phyloP scores from a whole-genome alignment of 2,329 filamentous ascomycete species.

The Fonsecaea pugnacius region DNA sequence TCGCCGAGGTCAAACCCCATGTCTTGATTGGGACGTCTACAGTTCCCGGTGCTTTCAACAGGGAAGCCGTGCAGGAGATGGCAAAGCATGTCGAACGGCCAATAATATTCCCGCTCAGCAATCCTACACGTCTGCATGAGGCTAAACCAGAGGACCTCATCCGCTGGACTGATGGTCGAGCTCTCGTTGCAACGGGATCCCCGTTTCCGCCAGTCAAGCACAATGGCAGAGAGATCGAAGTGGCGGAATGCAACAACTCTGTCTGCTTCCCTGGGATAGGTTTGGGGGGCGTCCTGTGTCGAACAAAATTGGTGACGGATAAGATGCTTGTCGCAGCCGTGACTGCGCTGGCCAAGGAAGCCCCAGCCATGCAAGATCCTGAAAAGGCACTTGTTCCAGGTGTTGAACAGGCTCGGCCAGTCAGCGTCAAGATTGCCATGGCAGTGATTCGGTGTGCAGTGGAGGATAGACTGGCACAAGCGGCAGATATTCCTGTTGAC shows the following conservation, averaged over 20 bases:
- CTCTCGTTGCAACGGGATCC: conserved; percentile 79
- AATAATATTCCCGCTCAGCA: conserved; percentile 80
- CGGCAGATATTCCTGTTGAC: conserved; percentile 65
- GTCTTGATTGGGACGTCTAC: conserved; percentile 85
- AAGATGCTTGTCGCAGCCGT: conserved; percentile 82
- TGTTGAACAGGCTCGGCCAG: conserved; percentile 72
- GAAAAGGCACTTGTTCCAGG: conserved; percentile 74
- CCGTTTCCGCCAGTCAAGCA: conserved; percentile 76
- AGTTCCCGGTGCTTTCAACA: conserved; percentile 73
- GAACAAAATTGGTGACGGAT: conserved; percentile 69
- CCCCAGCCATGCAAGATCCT: conserved; percentile 69
- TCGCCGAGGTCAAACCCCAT: conserved; percentile 75
- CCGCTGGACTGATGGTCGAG: conserved; percentile 76
- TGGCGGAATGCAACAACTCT: conserved; percentile 87
- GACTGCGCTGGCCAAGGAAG: conserved; percentile 70
- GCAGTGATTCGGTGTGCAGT: conserved; percentile 74
- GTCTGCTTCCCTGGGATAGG: conserved; percentile 86
- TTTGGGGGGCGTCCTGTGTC: conserved; percentile 74
- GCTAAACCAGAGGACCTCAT: conserved; percentile 76
- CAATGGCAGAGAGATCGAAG: conserved; percentile 58
- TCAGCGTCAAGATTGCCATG: conserved; percentile 77
- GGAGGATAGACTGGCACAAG: conserved; percentile 68
- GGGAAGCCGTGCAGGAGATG: conserved; percentile 76
- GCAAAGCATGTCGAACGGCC: conserved; percentile 71
- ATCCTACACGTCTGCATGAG: conserved; percentile 83